phyloP scores from a whole-genome alignment of 352 stramenopile genomes.

The Peronospora farinosa region DNA sequence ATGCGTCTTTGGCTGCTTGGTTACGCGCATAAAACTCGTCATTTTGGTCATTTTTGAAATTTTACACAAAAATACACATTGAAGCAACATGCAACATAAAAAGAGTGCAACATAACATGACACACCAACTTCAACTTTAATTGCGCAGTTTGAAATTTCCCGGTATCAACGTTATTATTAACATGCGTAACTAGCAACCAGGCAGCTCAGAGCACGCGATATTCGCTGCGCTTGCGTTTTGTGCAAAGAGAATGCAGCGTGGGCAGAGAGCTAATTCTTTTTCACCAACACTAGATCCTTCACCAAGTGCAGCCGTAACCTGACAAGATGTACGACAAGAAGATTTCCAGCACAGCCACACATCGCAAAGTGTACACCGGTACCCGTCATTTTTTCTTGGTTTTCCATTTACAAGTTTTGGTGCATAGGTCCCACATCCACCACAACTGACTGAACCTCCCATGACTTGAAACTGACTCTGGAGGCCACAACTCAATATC shows the following conservation, averaged over 20 bases:
- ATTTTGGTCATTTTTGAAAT: slow-evolving; percentile 30
- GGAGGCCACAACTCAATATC: slow-evolving; percentile 3
- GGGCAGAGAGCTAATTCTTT: slow-evolving; percentile 12
- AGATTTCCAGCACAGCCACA: slow-evolving; percentile 22
- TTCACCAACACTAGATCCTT: slow-evolving; percentile 10
- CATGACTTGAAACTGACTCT: slow-evolving; percentile 9
- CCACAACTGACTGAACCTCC: slow-evolving; percentile 13
- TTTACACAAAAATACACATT: slow-evolving; percentile 1
- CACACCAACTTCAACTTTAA: neutral
- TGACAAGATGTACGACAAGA: slow-evolving; percentile 18
- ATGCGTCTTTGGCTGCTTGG: slow-evolving; percentile 44
- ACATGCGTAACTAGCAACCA: neutral
- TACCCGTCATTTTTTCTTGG: slow-evolving; percentile 4
- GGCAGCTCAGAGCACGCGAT: slow-evolving; percentile 16
- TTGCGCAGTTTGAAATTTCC: too few species aligned
- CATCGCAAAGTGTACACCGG: slow-evolving; percentile 16
- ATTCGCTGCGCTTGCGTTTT: slow-evolving; percentile 9
- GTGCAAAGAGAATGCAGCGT: slow-evolving; percentile 13
- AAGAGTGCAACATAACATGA: neutral
- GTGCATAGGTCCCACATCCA: slow-evolving; percentile 8
- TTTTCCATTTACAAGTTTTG: slow-evolving; percentile 3
- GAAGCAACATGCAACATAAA: slow-evolving; percentile 6
- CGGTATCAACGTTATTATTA: neutral
- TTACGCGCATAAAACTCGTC: slow-evolving; percentile 60
- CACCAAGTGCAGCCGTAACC: slow-evolving; percentile 10